A percentile compares a stretch with the other conserved stretches of the same genome.
These are phyloP conservation scores for Linum tenue DNA, from an alignment of 345 rosid species.

Conservation along the genomic window DNA sequence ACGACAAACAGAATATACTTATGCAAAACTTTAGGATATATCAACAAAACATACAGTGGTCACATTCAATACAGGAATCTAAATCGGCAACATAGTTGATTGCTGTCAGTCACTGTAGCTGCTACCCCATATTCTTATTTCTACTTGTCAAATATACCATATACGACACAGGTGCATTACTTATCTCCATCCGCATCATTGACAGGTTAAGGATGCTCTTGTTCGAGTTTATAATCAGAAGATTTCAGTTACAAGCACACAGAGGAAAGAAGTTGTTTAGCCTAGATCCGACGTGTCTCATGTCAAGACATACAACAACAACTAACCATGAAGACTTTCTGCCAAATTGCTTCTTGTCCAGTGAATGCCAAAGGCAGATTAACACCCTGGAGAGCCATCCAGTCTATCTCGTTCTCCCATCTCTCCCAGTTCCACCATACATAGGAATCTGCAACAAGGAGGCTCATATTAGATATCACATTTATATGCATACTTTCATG, in stretches of 20 bases:
- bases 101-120: background rate
- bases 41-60: background rate
- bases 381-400: constrained; percentile 98
- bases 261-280: background rate
- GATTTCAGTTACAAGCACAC: background rate
- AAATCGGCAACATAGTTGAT: too few relatives aligned
- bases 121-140: background rate
- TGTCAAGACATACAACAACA: background rate
- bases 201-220: background rate
- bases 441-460: constrained; percentile 55
- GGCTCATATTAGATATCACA: constrained; percentile 8
- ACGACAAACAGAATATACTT: background rate
- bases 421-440: constrained; percentile 94
- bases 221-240: background rate
- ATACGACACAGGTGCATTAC: background rate
- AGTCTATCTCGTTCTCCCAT: constrained; percentile 97
- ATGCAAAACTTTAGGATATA: background rate
- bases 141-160: background rate
- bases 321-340: constrained; percentile 74
- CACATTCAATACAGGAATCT: too few relatives aligned
- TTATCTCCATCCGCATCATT: background rate
- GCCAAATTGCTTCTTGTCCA: constrained; percentile 95
- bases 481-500: background rate
- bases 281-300: background rate
- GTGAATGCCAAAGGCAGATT: constrained; percentile 93